These are phyloP conservation scores for Cercospora nicotianae DNA, from an alignment of 2,329 filamentous ascomycete genomes.

Conservation along the genomic window DNA sequence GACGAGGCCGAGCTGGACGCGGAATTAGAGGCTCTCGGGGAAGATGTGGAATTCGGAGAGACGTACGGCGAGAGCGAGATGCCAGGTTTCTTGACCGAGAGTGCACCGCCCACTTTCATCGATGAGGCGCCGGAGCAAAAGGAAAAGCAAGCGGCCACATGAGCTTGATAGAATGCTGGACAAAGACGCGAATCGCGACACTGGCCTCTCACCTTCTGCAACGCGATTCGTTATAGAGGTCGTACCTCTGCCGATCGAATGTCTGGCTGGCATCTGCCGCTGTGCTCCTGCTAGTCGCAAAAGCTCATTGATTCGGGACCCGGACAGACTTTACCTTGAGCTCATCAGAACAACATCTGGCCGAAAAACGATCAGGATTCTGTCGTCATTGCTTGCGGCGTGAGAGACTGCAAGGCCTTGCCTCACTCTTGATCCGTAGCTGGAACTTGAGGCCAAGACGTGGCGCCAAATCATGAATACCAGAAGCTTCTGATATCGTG, in stretches of 20 bases:
- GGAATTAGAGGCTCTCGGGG: constrained; percentile 88
- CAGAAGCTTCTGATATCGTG: neutral
- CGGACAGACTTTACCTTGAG: neutral
- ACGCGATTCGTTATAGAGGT: neutral
- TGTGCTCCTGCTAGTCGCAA: neutral
- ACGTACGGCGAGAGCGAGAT: constrained; percentile 58
- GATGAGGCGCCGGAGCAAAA: constrained; percentile 71
- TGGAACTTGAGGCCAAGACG: neutral
- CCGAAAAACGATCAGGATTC: neutral
- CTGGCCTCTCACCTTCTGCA: neutral
- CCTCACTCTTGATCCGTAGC: neutral
- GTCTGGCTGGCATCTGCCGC: neutral
- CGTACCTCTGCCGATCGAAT: neutral
- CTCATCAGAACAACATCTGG: neutral
- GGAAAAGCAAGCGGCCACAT: constrained; percentile 37
- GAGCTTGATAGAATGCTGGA: constrained; percentile 11
- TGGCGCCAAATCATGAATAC: neutral
- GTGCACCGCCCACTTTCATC: constrained; percentile 77
- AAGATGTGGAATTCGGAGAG: constrained; percentile 87
- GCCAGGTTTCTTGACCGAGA: constrained; percentile 83
- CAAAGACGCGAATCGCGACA: neutral
- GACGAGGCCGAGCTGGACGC: constrained; percentile 96
- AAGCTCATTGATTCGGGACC: neutral
- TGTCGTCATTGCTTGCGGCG: neutral
- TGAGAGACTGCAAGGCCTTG: neutral